Evolutionary conservation across 1,139 yeast genomes (phyloP).

Genomic region (Diutina rugosa): DNA sequence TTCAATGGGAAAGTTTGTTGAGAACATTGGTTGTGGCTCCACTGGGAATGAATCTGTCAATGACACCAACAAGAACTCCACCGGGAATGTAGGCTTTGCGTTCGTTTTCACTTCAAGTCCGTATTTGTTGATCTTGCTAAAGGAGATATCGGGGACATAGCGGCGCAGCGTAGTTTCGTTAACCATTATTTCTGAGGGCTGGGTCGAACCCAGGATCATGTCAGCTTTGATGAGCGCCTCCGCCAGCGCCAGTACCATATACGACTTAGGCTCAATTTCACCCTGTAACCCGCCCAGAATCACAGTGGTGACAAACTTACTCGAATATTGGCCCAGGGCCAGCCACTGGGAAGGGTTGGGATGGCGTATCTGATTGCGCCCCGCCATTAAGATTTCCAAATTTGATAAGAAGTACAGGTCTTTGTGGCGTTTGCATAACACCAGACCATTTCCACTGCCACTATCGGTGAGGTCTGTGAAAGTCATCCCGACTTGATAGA

Average conservation of each 20-base stretch:
- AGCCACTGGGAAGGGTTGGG: slow-evolving; percentile 63
- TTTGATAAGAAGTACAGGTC: slow-evolving; percentile 84
- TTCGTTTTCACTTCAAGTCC: slow-evolving; percentile 75
- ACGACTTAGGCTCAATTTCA: slow-evolving; percentile 82
- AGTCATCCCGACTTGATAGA: slow-evolving; percentile 66
- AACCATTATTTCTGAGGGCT: slow-evolving; percentile 79
- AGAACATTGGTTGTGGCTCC: slow-evolving; percentile 39
- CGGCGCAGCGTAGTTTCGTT: slow-evolving; percentile 57
- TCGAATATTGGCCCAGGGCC: slow-evolving; percentile 57
- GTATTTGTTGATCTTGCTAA: slow-evolving; percentile 76
- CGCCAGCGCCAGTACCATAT: slow-evolving; percentile 80
- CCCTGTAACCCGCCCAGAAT: slow-evolving; percentile 77
- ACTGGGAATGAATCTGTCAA: slow-evolving; percentile 88
- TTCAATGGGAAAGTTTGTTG: slow-evolving; percentile 51
- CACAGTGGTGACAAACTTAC: slow-evolving; percentile 89
- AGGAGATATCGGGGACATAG: slow-evolving; percentile 91
- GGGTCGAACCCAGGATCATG: slow-evolving; percentile 76
- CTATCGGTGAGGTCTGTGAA: slow-evolving; percentile 87
- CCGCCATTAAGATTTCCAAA: slow-evolving; percentile 77
- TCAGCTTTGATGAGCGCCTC: slow-evolving; percentile 85
- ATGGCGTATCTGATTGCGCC: slow-evolving; percentile 53
- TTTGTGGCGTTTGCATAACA: slow-evolving; percentile 83
- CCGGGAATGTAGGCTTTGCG: slow-evolving; percentile 95
- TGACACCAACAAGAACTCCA: slow-evolving; percentile 80
- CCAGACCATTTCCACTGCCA: slow-evolving; percentile 79